Evolutionary conservation across 805 yeast genomes (phyloP), one percentile per base, ranked within the genome.

Genomic region (Wilhelminamyces savonicus): DNA sequence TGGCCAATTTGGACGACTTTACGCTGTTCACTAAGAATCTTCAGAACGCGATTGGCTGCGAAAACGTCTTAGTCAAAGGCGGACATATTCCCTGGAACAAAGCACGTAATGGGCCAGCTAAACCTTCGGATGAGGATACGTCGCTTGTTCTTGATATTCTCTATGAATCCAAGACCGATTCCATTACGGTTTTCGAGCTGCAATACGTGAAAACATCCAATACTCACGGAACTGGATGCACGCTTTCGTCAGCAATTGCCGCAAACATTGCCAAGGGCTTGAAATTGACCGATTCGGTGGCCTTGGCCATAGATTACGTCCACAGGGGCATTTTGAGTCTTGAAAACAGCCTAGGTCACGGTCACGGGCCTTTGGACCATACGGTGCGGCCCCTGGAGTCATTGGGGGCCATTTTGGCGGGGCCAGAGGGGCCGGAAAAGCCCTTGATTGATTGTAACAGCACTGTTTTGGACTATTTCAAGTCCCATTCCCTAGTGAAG

Each of bases 191-290:
- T 1, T 77, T 66, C 46, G 65, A 61, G 29, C 77, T 80, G 13
- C 54, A 51, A 2, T 67, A 48, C 31, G 47, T 68, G 3, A 44
- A 57, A 5, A 62, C 86, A 0, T 52, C 55, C 2, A 73, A 79
- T 45, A 76, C 84, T 1, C 96, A 87, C 52, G 96, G 96, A 9
- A 84, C 95, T 3, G 96, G 96, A 1, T 87, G 96, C 54, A 82
- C 95, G 0, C 62, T 87, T 29, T 76, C 94, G 0, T 78, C 94
- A 1, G 69, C 94, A 0, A 79, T 87, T 38, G 78, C 92, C 0
- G 76, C 92, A 2, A 75, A 82, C 41, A 42, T 85, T 16, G 88
- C 94, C 3, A 63, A 63, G 21, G 79, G 78, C 0, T 40, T 48
- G 21, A 20, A 59, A 0, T 44, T 83, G 7, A 39, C 43, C 3